Evolutionary conservation across 202 grass and related monocot genomes (phyloP), one percentile per base, ranked within the genome.

Genomic region (Cymbopogon flexuosus): DNA sequence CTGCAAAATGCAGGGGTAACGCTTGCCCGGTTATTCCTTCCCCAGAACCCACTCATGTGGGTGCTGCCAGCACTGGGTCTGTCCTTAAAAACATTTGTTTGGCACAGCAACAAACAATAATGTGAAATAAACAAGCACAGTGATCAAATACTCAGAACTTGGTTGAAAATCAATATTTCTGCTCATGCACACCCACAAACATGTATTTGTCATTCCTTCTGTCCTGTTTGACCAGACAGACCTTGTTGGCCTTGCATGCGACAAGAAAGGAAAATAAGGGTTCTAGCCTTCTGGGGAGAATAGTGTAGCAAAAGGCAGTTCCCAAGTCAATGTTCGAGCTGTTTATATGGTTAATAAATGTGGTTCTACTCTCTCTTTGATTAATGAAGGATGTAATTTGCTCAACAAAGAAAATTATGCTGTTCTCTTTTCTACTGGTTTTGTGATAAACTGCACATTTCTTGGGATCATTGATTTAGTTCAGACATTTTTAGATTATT

Each of bases 331-430:
- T 27, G 10, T 63, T 68, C 0, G 51, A 69, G 35, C 24, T 75
- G 7, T 75, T 51, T 43, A 52, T 52, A 62, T 84, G 33, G 9
- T 74, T 63, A 60, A 74, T 42, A 68, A 10, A 77, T 80, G 42
- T 40, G 69, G 54, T n/a, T 79, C 1, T 76, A 42, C 64, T 64
- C 76, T 42, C 18, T 68, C 70, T 54, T 78, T 46, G 43, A 45
- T 76, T 73, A 34, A 41, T 23, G 35, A 36, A 56, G 18, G 66
- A 64, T 79, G 10, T 30, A 56, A 62, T 68, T 68, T 63, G 35
- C 61, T 56, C 58, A 41, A 76, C 8, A 8, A 35, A 70, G 10
- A 70, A 52, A 24, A 7, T 3, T 46, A 3, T 62, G 49, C 12
- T 51, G 6, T 62, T 70, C 39, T 52, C 31, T 75, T 24, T 79